Base-by-base conservation (phyloP, 2,329 filamentous ascomycete species). In the Penicillium sp. region DNA sequence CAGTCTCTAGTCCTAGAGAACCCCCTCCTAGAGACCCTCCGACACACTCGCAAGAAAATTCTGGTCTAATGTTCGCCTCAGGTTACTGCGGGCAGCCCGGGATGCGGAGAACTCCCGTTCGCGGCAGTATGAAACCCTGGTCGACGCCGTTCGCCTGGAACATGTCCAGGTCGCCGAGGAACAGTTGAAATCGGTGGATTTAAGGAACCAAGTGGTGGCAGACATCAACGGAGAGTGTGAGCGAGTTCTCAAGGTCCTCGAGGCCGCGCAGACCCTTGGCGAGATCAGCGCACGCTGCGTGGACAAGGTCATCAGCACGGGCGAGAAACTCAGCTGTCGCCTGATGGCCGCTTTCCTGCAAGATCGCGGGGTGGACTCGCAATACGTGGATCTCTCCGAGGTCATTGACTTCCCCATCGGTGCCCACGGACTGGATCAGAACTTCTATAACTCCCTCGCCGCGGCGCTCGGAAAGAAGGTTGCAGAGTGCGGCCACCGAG, bases 321-420 rank as follows among this genome's bases (percentile, higher is more conserved):
- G 94, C 51, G 94, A 99, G 81, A 97, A 96, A 78, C 80, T 99
- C 63, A 95, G 91, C 75, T 97, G 93, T 74, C 84, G 88, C 28
- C 94, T 94, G 73, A 92, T 99, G 89, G 84, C 93, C 19, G 87
- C 89, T 5, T 76, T 97, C 56, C 76, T 99, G 60, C 86, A 89
- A 69, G 92, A 96, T 67, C 82, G 84, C 66, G 88, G 90, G 16
- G 87, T 96, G 4, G 87, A 90, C 42, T 89, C 94, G 11, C 88
- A 94, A 73, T 97, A 93, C 69, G 87, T 99, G 55, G 94, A 97
- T 71, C 79, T 97, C 46, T 88, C 90, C 47, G 91, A 96, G 65
- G 80, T 91, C 46, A 83, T 97, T 69, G 86, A 90, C 70, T 87
- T 87, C 67, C 78, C 80, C 46, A 67, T 74, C 13, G 74, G 79